Evolutionary conservation across 2,329 filamentous ascomycete genomes (phyloP).

Genomic region (Colletotrichum tofieldiae): DNA sequence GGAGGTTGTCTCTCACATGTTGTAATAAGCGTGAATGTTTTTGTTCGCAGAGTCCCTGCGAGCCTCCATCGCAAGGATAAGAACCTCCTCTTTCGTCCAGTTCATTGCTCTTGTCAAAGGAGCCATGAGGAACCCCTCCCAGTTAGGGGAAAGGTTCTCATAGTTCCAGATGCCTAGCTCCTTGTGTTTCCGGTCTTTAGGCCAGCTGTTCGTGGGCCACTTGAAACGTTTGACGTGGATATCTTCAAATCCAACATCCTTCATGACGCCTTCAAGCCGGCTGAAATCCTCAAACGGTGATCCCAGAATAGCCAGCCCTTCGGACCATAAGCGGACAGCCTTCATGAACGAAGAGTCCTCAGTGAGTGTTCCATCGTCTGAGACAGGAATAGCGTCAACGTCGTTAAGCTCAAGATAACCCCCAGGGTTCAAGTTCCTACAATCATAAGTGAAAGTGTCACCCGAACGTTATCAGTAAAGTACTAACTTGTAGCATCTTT

Average conservation of each 20-base stretch:
- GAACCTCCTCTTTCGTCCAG: slow-evolving; percentile 53
- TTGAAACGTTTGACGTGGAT: slow-evolving; percentile 49
- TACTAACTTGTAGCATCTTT: slow-evolving; percentile 21
- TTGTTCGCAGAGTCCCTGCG: slow-evolving; percentile 53
- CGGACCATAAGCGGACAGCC: background rate
- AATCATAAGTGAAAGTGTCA: no score
- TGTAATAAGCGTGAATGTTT: slow-evolving; percentile 55
- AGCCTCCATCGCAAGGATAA: slow-evolving; percentile 52
- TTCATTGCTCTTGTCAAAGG: slow-evolving; percentile 55
- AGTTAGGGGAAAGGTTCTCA: slow-evolving; percentile 41
- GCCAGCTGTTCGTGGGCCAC: slow-evolving; percentile 51
- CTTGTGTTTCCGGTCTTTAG: slow-evolving; percentile 50
- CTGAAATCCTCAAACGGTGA: background rate
- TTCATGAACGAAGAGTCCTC: background rate
- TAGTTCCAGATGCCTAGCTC: slow-evolving; percentile 48
- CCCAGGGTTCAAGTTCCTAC: slow-evolving; percentile 58
- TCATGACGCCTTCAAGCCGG: background rate
- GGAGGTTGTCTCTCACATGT: slow-evolving; percentile 47
- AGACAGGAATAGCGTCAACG: slow-evolving; percentile 53
- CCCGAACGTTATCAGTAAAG: no score
- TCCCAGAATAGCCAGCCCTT: background rate
- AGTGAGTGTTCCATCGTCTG: slow-evolving; percentile 1
- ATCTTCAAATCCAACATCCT: slow-evolving; percentile 51
- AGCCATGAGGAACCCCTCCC: slow-evolving; percentile 54
- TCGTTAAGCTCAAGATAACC: slow-evolving; percentile 62